Conservation (phyloP, 208 protist genomes). For the Trypanosoma mega region DNA sequence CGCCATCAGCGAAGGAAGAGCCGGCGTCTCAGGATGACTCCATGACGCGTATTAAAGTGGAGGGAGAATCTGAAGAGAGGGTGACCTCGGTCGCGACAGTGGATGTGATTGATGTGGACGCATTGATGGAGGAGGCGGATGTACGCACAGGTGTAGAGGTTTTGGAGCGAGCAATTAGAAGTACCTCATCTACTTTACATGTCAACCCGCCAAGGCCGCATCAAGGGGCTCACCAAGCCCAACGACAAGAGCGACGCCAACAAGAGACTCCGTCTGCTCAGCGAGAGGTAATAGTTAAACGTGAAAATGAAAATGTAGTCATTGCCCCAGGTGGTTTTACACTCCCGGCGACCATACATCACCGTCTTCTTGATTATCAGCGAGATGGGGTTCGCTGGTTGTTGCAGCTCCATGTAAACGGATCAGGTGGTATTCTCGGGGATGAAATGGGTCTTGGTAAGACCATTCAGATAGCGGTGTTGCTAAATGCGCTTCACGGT, state of each 20-base stretch:
- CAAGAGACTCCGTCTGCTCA: too few species aligned
- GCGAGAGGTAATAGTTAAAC: conserved; percentile 22
- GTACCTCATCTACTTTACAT: too few species aligned
- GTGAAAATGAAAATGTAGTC: conserved; percentile 23
- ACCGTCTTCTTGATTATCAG: conserved; percentile 93
- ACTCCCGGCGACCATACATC: conserved; percentile 50
- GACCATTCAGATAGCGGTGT: conserved; percentile 94
- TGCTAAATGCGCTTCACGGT: conserved; percentile 87
- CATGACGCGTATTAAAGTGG: too few species aligned
- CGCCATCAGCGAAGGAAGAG: conserved; percentile 1
- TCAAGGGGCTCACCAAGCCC: neutral
- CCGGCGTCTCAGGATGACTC: too few species aligned
- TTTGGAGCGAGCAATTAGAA: conserved; percentile 16
- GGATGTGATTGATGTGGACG: conserved; percentile 76
- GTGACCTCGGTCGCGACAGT: too few species aligned
- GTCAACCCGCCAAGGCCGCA: too few species aligned
- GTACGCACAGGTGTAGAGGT: conserved; percentile 23
- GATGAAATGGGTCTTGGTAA: conserved; percentile 98
- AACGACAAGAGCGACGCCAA: too few species aligned
- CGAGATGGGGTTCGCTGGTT: conserved; percentile 94
- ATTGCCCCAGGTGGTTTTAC: conserved; percentile 38
- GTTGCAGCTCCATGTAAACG: conserved; percentile 90
- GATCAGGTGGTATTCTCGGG: conserved; percentile 93
- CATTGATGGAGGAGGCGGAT: conserved; percentile 68
- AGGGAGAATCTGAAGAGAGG: neutral